Percentiles rank a stretch among this genome's conserved stretches.
phyloP scores from a whole-genome alignment of 1,139 yeast species.

The Suhomyces terraborum region DNA sequence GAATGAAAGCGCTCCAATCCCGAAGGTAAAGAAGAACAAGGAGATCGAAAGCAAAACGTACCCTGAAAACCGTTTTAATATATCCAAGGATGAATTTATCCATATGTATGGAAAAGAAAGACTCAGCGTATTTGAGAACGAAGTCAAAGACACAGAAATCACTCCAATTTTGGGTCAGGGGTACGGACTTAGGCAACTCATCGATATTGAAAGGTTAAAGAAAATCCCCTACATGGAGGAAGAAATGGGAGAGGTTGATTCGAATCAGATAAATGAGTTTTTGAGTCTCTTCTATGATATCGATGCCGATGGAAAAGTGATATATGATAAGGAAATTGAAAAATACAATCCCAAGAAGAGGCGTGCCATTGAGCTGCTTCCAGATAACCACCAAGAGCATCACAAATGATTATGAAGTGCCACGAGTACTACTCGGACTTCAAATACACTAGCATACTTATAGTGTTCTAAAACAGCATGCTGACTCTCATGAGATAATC shows the following conservation, averaged over 20 bases:
- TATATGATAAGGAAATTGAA: slow-evolving; percentile 25
- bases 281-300: slow-evolving; percentile 35
- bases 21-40: slow-evolving; percentile 73
- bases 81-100: slow-evolving; percentile 48
- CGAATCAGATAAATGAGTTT: slow-evolving; percentile 30
- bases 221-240: slow-evolving; percentile 27
- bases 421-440: no score
- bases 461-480: no score
- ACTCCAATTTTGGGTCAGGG: slow-evolving; percentile 34
- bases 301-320: slow-evolving; percentile 27
- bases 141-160: slow-evolving; percentile 24
- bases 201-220: slow-evolving; percentile 21
- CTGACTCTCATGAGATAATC: no score
- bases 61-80: slow-evolving; percentile 46
- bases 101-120: slow-evolving; percentile 51
- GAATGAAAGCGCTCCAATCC: slow-evolving; percentile 81
- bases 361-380: slow-evolving; percentile 2
- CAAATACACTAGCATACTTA: no score
- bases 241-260: slow-evolving; percentile 19
- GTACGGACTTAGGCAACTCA: slow-evolving; percentile 27
- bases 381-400: background rate
- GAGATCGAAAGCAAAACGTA: slow-evolving; percentile 67
- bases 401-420: no score
- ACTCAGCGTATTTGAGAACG: slow-evolving; percentile 14
- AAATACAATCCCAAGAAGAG: slow-evolving; percentile 26